Conservation (phyloP, 495 filamentous ascomycete species). For the Penicillium odoratum region DNA sequence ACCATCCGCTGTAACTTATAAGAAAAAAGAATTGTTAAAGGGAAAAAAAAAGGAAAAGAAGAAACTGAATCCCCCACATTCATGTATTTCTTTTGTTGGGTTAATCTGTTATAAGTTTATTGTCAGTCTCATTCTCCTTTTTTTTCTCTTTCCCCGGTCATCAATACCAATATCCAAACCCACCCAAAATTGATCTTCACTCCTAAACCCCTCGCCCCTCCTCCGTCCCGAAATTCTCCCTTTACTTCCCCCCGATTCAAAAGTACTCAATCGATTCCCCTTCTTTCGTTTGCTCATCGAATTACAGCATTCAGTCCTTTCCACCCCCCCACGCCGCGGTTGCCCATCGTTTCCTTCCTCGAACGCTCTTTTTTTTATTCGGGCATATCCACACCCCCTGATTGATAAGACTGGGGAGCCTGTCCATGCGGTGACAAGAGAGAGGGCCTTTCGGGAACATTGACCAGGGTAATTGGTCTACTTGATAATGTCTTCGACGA, state of each 20-base stretch:
- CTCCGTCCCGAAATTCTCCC: slow-evolving; percentile 8
- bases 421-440: slow-evolving; percentile 39
- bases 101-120: background rate
- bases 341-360: slow-evolving; percentile 6
- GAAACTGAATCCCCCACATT: slow-evolving; percentile 2
- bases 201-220: slow-evolving; percentile 23
- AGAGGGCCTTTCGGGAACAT: slow-evolving; percentile 18
- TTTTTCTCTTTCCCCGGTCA: slow-evolving; percentile 9
- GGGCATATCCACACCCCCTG: slow-evolving; percentile 6
- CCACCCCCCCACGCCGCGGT: background rate
- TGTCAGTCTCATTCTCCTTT: background rate
- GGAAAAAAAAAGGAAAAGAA: slow-evolving; percentile 11
- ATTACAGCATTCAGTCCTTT: background rate
- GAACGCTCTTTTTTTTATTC: slow-evolving; percentile 6
- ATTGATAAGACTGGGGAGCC: slow-evolving; percentile 25
- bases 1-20: slow-evolving; percentile 26
- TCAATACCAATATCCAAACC: slow-evolving; percentile 8
- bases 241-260: slow-evolving; percentile 1
- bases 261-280: background rate
- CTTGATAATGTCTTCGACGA: slow-evolving; percentile 30
- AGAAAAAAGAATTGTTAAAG: slow-evolving; percentile 5
- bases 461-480: slow-evolving; percentile 17
- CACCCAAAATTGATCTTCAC: slow-evolving; percentile 31
- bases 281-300: no score
- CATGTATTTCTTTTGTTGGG: background rate